Evolutionary conservation across 352 stramenopile species (phyloP).

Genomic region (Phytopythium aichiense): DNA sequence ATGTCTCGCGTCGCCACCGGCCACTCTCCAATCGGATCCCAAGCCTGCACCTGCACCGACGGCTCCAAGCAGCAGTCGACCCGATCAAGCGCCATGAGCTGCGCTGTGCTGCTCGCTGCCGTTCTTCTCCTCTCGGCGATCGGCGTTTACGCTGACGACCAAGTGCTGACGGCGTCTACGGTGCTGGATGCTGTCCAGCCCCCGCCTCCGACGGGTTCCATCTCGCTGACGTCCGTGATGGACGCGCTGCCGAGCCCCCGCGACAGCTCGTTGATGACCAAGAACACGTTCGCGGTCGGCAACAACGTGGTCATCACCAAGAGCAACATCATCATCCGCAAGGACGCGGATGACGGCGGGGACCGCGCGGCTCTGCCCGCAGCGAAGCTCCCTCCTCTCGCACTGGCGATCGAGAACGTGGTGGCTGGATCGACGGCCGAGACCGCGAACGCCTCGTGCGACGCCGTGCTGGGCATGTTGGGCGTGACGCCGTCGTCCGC

Average conservation of each 20-base stretch:
- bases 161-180: not conserved
- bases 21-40: not conserved
- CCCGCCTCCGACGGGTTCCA: not conserved
- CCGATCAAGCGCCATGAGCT: not conserved
- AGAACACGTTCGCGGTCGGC: conserved; percentile 5
- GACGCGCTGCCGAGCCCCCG: not conserved
- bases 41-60: not conserved
- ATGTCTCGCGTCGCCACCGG: not conserved
- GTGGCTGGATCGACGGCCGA: not conserved
- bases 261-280: conserved; percentile 1
- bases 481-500: not conserved
- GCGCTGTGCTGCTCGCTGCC: not conserved
- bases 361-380: not conserved
- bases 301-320: conserved; percentile 9
- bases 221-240: conserved; percentile 1
- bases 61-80: not conserved
- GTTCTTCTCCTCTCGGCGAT: not conserved
- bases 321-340: conserved; percentile 11
- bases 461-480: conserved; percentile 2
- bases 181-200: not conserved
- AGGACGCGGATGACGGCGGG: not conserved
- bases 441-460: not conserved
- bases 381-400: not conserved
- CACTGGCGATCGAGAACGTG: not conserved
- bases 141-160: not conserved